These are phyloP conservation scores for Colletotrichum tropicicola DNA, from an alignment of 2,329 filamentous ascomycete species.

Conservation along the genomic window DNA sequence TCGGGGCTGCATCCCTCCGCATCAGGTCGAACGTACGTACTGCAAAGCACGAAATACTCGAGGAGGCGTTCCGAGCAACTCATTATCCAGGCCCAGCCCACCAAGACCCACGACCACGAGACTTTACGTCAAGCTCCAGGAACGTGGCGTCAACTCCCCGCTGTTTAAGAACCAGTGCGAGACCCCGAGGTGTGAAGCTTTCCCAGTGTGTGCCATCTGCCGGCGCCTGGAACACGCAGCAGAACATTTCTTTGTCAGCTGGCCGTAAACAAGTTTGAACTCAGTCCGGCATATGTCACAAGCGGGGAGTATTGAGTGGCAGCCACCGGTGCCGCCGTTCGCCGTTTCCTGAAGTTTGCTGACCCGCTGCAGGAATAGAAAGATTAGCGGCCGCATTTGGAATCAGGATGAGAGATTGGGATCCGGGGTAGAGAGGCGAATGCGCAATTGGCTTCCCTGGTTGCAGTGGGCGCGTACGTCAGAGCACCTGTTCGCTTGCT, in stretches of 20 bases:
- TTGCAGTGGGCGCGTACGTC: too few relatives aligned
- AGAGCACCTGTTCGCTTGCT: too few relatives aligned
- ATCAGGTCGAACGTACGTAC: not conserved
- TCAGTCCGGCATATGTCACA: not conserved
- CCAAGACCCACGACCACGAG: not conserved
- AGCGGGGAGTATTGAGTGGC: not conserved
- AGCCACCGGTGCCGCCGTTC: not conserved
- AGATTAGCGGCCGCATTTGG: constrained; percentile 7
- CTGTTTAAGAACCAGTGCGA: not conserved
- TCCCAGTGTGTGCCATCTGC: not conserved
- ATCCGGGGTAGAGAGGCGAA: constrained; percentile 1
- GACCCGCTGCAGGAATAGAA: not conserved
- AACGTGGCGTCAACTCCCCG: constrained; percentile 20
- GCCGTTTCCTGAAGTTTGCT: constrained; percentile 1
- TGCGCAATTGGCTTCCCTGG: not conserved
- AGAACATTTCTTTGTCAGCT: not conserved
- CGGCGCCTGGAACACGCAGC: not conserved
- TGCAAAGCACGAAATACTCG: not conserved
- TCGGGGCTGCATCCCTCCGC: not conserved
- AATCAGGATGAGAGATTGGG: constrained; percentile 8
- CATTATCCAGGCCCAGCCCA: too few relatives aligned
- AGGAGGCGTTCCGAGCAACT: not conserved
- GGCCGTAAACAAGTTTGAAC: not conserved
- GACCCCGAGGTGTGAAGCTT: not conserved
- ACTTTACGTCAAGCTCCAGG: constrained; percentile 24